A percentile compares a stretch with the other conserved stretches of the same genome.
phyloP scores from a whole-genome alignment of 139 green algal genomes.

The Chlorella ohadii region DNA sequence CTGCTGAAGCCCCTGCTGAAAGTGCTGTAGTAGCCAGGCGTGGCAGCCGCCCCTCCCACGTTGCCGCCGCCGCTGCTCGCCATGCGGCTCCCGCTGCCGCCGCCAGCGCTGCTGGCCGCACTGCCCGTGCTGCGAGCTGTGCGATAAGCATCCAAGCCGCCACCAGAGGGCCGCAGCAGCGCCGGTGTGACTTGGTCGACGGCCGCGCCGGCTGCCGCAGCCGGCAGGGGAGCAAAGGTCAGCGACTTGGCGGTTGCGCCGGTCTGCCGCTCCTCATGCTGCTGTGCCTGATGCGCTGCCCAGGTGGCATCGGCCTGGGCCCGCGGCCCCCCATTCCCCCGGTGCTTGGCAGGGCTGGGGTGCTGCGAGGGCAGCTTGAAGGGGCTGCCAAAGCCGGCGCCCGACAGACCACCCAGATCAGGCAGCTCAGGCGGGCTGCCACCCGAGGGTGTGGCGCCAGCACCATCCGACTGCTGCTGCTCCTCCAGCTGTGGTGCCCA shows the following conservation, averaged over 20 bases:
- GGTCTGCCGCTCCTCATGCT: neutral
- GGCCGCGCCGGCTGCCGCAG: neutral
- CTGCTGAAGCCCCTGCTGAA: too few relatives aligned
- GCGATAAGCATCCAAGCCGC: neutral
- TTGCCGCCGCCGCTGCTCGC: neutral
- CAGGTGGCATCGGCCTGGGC: neutral
- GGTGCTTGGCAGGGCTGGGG: constrained; percentile 12
- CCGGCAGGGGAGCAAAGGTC: neutral
- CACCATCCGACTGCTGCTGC: neutral
- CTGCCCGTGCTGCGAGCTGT: constrained; percentile 21
- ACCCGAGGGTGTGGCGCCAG: neutral
- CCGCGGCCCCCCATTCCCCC: neutral
- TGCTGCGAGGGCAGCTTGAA: neutral
- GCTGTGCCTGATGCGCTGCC: neutral
- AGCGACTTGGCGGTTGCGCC: neutral
- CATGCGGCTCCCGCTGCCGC: neutral
- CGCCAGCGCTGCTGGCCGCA: neutral
- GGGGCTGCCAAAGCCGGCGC: constrained; percentile 18
- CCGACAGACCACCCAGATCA: neutral
- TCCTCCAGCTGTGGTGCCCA: neutral
- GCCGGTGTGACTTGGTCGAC: neutral
- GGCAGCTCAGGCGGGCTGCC: neutral
- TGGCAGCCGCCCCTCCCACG: too few relatives aligned
- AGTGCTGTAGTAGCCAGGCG: too few relatives aligned
- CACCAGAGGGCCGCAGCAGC: neutral